Conservation (phyloP, 805 yeast genomes). For the Suhomyces kilbournensis region DNA sequence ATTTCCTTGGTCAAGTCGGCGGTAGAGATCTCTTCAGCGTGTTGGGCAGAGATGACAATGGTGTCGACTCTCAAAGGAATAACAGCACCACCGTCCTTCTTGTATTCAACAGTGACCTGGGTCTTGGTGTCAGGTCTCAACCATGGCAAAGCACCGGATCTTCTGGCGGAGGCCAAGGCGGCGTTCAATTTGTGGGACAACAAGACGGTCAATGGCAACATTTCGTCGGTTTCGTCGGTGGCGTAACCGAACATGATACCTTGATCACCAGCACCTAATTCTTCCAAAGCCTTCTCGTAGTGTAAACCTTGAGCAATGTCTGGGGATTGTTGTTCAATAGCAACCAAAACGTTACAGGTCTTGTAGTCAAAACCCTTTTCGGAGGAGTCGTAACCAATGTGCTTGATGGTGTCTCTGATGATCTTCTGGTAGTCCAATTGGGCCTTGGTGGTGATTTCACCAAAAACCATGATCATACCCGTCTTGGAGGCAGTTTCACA, state of each 20-base stretch:
- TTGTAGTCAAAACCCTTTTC: constrained; percentile 98
- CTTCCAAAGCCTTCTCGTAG: constrained; percentile 92
- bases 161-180: constrained; percentile 96
- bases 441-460: constrained; percentile 98
- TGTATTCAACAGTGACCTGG: constrained; percentile 97
- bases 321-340: constrained; percentile 98
- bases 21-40: constrained; percentile 92
- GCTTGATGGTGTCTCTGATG: constrained; percentile 96
- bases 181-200: constrained; percentile 95
- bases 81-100: constrained; percentile 91
- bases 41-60: constrained; percentile 95
- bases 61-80: constrained; percentile 96
- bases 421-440: constrained; percentile 93
- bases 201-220: constrained; percentile 89
- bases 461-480: constrained; percentile 99
- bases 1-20: constrained; percentile 84
- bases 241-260: constrained; percentile 99
- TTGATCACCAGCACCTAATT: constrained; percentile 99
- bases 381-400: constrained; percentile 95
- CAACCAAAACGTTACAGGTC: constrained; percentile 98
- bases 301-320: constrained; percentile 99
- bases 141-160: constrained; percentile 93
- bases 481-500: constrained; percentile 99
- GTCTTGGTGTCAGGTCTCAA: constrained; percentile 99
- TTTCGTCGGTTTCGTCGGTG: constrained; percentile 97